Evolutionary conservation across 2,329 filamentous ascomycete species (phyloP).

Genomic region (Talaromyces pinophilus): DNA sequence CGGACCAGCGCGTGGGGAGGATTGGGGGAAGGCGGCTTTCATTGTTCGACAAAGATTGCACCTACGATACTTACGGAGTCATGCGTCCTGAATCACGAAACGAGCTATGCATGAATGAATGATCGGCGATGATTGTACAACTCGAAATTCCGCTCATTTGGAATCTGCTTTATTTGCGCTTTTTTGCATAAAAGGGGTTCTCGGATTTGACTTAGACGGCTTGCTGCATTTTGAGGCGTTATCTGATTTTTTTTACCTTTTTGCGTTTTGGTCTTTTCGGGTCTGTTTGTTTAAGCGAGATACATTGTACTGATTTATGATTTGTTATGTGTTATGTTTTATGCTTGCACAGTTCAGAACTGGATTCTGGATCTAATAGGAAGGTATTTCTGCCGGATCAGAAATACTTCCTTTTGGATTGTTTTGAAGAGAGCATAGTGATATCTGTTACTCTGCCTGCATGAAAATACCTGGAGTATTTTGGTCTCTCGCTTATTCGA

Average conservation of each 20-base stretch:
- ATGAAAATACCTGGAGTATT: slow-evolving; percentile 10
- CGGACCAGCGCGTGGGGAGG: slow-evolving; percentile 21
- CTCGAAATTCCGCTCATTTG: slow-evolving; percentile 8
- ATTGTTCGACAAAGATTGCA: slow-evolving; percentile 4
- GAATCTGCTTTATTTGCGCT: slow-evolving; percentile 1
- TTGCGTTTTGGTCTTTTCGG: neutral
- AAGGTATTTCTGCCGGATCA: slow-evolving; percentile 7
- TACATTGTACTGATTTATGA: slow-evolving; percentile 16
- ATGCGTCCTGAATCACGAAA: slow-evolving; percentile 19
- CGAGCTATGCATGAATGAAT: slow-evolving; percentile 17
- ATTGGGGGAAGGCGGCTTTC: neutral
- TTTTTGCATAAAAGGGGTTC: slow-evolving; percentile 20
- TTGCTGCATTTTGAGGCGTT: slow-evolving; percentile 24
- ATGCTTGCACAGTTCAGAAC: slow-evolving; percentile 9
- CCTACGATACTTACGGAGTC: slow-evolving; percentile 19
- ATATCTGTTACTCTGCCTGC: neutral
- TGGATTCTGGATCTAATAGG: slow-evolving; percentile 8
- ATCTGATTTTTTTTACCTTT: slow-evolving; percentile 1
- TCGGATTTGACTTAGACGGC: slow-evolving; percentile 19
- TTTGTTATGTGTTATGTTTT: slow-evolving; percentile 11
- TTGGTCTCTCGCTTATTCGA: neutral
- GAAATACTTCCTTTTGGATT: slow-evolving; percentile 1
- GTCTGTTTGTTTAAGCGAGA: slow-evolving; percentile 15
- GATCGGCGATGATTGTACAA: slow-evolving; percentile 18
- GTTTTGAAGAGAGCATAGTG: neutral